phyloP scores from a whole-genome alignment of 1,139 yeast species.

The Kurtzmaniella quercitrusa region DNA sequence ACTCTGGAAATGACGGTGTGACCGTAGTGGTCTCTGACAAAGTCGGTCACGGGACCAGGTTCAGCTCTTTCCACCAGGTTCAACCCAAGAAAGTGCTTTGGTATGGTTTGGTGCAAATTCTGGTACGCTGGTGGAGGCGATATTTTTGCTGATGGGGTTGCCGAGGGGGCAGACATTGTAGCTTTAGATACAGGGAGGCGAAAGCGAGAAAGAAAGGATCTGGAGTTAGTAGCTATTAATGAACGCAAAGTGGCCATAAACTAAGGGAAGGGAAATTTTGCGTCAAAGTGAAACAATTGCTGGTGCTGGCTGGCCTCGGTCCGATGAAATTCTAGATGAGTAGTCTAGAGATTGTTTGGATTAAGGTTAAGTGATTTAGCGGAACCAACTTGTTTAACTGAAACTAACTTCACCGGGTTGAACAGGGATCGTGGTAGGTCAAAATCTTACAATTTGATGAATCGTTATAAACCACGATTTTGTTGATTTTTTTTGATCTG shows the following conservation, averaged over 20 bases:
- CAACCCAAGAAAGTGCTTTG: conserved; percentile 75
- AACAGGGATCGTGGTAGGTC: too few relatives aligned
- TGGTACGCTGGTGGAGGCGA: conserved; percentile 22
- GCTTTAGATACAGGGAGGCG: conserved; percentile 1
- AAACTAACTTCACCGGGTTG: too few relatives aligned
- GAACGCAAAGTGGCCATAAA: conserved; percentile 1
- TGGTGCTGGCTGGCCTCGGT: too few relatives aligned
- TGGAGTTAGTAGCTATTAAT: background rate
- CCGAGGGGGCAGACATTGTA: background rate
- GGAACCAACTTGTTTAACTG: too few relatives aligned
- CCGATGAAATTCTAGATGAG: too few relatives aligned
- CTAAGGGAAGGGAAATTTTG: background rate
- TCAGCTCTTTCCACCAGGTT: conserved; percentile 74
- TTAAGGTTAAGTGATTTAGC: too few relatives aligned
- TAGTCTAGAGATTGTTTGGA: too few relatives aligned
- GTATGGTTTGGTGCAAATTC: conserved; percentile 39
- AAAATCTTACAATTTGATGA: too few relatives aligned
- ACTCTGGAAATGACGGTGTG: conserved; percentile 91
- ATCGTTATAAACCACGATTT: too few relatives aligned
- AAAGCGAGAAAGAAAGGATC: conserved; percentile 1
- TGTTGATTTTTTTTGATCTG: too few relatives aligned
- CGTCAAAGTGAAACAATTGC: too few relatives aligned
- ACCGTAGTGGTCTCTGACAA: conserved; percentile 83
- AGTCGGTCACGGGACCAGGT: conserved; percentile 71
- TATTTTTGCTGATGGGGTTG: background rate